Evolutionary conservation across 345 rosid species (phyloP), one percentile per base, ranked within the genome.

Genomic region (Eucalyptus urophylla): DNA sequence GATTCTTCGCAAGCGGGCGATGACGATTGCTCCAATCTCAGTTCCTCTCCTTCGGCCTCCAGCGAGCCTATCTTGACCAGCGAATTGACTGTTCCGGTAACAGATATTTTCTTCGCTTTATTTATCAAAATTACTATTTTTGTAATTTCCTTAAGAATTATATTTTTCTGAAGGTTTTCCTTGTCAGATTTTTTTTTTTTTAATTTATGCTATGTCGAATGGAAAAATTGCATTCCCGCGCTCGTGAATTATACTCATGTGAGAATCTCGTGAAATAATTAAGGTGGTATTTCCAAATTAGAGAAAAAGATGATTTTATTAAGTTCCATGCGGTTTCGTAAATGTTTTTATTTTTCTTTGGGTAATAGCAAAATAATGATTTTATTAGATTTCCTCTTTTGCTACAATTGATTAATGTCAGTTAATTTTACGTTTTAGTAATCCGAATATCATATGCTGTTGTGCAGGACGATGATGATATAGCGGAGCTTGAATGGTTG

Each of bases 401-500:
- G 44, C 24, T 25, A n/a, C 15, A 15, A 58, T n/a, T n/a, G 4
- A 24, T n/a, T 33, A 27, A 53, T 33, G 27, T 56, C 27, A 88
- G 40, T 54, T 88, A 80, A 8, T 4, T 5, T 14, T 81, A 37
- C 22, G 29, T 56, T 51, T 56, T 44, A 58, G 6, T 37, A 11
- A 47, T 24, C 31, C 49, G 51, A 62, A 51, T 40, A 47, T 67
- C 19, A 50, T 49, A 3, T 40, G 24, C 47, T 44, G 29, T 87
- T 89, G 44, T 49, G 15, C 92, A 93, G 95, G 93, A 90, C 72
- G 95, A 90, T 86, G 93, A 90, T 88, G 94, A 92, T 69, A 58
- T 90, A 53, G 93, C 90, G 43, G 92, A 89, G 65, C 91, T 93
- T 50, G 95, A 93, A 85, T 93, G 95, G 95, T 85, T 93, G 33